Evolutionary conservation across 2,329 filamentous ascomycete genomes (phyloP).

Genomic region (Incumbomyces delicatus): DNA sequence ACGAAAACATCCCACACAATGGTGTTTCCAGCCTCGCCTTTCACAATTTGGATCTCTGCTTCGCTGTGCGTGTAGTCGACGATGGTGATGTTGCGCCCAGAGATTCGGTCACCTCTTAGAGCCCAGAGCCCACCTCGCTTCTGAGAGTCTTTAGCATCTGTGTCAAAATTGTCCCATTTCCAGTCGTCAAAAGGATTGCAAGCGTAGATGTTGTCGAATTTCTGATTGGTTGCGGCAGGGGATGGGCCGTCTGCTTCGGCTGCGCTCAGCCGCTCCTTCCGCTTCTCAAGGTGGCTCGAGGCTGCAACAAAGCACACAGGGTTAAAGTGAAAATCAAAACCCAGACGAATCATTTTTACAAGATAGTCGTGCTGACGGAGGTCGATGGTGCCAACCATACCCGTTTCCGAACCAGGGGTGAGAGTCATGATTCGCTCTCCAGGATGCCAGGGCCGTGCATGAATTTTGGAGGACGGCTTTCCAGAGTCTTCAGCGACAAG

Average conservation of each 20-base stretch:
- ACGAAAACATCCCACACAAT: too few species aligned
- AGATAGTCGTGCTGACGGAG: neutral
- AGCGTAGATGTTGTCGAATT: neutral
- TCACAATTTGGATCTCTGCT: too few species aligned
- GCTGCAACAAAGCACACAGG: neutral
- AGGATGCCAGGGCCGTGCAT: neutral
- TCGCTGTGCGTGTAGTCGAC: too few species aligned
- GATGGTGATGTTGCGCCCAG: neutral
- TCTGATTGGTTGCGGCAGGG: neutral
- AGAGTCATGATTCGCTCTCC: neutral
- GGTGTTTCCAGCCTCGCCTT: too few species aligned
- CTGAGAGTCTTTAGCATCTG: neutral
- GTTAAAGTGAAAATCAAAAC: constrained; percentile 4
- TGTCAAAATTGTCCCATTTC: neutral
- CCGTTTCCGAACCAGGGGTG: neutral
- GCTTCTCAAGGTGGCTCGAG: neutral
- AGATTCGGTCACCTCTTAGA: neutral
- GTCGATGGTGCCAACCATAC: neutral
- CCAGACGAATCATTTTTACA: neutral
- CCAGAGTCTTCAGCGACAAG: too few species aligned
- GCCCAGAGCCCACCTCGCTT: neutral
- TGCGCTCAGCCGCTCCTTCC: too few species aligned
- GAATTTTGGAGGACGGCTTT: neutral
- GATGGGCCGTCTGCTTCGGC: too few species aligned
- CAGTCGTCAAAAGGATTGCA: neutral